Base-by-base conservation (phyloP, 768 basidiomycete genomes). In the Fistulinella prunicolor region DNA sequence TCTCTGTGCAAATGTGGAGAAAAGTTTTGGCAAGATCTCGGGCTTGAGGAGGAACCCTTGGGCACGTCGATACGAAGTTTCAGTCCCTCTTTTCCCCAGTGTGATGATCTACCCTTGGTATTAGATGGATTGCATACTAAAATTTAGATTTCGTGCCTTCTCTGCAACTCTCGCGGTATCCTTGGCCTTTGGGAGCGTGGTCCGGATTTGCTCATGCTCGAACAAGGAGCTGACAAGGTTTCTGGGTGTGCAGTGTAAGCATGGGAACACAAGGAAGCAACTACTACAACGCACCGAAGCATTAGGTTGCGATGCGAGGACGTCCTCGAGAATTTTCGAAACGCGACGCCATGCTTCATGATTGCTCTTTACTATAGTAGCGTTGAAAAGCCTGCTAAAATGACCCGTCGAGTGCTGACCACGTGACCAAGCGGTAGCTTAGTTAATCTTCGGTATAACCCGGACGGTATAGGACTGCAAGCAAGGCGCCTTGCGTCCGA, bases 291-390 rank as follows among this genome's bases (percentile, higher is more conserved):
- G 49, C 59, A 94, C 93, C 95, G 78, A 46, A 98, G 75, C 86
- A 98, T 92, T 46, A 96, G 77, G 75, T 86, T 87, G 58, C 95
- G 78, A 64, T 98, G 95, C 10, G 93, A 89, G 46, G 91, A 85
- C 17, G 90, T 87, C 70, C 94, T 81, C 63, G 89, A 89, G 65
- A 96, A 83, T 63, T 94, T 95, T 63, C 93, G 82, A 68, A 93
- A 90, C 17, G 90, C 89, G 46, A 91, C 77, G 34, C 93, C 91
- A 82, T 97, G 94, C 75, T 95, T 93, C 93, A 95, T 94, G 56
- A 60, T 58, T 51, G 5, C n/a, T 7, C n/a, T n/a, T n/a, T n/a
- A n/a, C n/a, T n/a, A n/a, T n/a, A n/a, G n/a, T n/a, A n/a, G n/a
- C n/a, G n/a, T n/a, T n/a, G n/a, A n/a, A n/a, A n/a, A n/a, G n/a